Conservation (phyloP, 768 basidiomycete species). For the Imleria badia region DNA sequence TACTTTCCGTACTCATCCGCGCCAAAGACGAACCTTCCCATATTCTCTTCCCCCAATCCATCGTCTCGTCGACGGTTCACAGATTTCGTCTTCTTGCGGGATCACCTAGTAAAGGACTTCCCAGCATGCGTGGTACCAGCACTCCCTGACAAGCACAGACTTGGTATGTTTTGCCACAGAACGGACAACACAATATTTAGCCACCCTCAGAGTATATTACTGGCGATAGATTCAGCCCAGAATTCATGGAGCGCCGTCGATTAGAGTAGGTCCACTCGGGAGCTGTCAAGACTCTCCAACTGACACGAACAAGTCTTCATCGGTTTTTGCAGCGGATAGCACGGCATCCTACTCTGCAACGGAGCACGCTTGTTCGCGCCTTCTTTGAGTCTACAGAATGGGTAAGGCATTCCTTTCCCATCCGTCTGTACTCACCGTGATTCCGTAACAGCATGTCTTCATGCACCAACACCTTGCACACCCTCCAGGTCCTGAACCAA, state of each 20-base stretch:
- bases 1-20: constrained; percentile 8
- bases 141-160: constrained; percentile 92
- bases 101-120: constrained; percentile 87
- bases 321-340: constrained; percentile 88
- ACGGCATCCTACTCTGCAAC: constrained; percentile 92
- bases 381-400: constrained; percentile 99
- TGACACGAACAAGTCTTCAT: constrained; percentile 61
- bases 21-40: constrained; percentile 82
- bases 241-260: constrained; percentile 93
- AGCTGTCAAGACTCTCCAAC: background rate
- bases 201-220: constrained; percentile 82
- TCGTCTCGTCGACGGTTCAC: constrained; percentile 88
- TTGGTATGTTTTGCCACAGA: constrained; percentile 58
- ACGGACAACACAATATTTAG: background rate
- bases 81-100: constrained; percentile 92
- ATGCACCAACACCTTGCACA: constrained; percentile 97
- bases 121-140: constrained; percentile 98
- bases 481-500: constrained; percentile 81
- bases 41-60: constrained; percentile 75
- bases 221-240: constrained; percentile 94
- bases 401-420: constrained; percentile 49
- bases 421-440: constrained; percentile 1
- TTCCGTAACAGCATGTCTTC: constrained; percentile 70
- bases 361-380: constrained; percentile 86
- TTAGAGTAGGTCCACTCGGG: constrained; percentile 62